phyloP scores from a whole-genome alignment of 2,329 filamentous ascomycete genomes.

The Reticulascus tulasneorum region DNA sequence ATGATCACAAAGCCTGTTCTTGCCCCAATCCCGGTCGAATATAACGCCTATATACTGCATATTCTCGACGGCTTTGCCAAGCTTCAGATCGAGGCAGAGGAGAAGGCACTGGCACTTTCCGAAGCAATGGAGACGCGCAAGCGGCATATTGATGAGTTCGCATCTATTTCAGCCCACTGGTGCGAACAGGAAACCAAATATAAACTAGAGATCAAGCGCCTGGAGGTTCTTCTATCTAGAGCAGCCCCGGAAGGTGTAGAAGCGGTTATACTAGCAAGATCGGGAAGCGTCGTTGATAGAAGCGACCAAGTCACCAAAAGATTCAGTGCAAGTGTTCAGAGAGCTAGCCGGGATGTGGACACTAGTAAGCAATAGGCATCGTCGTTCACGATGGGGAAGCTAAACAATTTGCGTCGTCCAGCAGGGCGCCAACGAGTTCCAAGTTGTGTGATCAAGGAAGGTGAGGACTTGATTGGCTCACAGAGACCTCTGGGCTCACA shows the following conservation, averaged over 20 bases:
- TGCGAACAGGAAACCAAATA: slow-evolving; percentile 31
- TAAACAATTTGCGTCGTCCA: too few species aligned
- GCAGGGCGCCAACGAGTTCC: too few species aligned
- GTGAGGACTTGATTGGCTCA: too few species aligned
- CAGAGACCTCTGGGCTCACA: too few species aligned
- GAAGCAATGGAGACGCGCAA: slow-evolving; percentile 15
- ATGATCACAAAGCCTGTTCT: slow-evolving; percentile 34
- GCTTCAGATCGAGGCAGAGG: slow-evolving; percentile 19
- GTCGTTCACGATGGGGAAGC: too few species aligned
- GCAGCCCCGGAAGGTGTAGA: slow-evolving; percentile 35
- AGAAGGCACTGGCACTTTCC: slow-evolving; percentile 7
- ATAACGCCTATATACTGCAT: slow-evolving; percentile 37
- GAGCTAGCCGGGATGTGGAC: slow-evolving; percentile 14
- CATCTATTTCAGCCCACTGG: slow-evolving; percentile 32
- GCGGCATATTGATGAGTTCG: slow-evolving; percentile 26
- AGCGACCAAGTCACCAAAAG: slow-evolving; percentile 22
- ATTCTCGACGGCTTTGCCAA: slow-evolving; percentile 31
- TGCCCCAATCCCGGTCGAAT: slow-evolving; percentile 32
- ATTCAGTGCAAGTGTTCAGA: slow-evolving; percentile 26
- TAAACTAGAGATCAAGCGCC: slow-evolving; percentile 33
- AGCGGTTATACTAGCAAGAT: slow-evolving; percentile 39
- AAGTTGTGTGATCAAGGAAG: too few species aligned
- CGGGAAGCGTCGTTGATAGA: slow-evolving; percentile 37
- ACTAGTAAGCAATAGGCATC: slow-evolving; percentile 1
- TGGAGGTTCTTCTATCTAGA: slow-evolving; percentile 31